phyloP scores from a whole-genome alignment of 208 protist species.

The Histomonas meleagridis region DNA sequence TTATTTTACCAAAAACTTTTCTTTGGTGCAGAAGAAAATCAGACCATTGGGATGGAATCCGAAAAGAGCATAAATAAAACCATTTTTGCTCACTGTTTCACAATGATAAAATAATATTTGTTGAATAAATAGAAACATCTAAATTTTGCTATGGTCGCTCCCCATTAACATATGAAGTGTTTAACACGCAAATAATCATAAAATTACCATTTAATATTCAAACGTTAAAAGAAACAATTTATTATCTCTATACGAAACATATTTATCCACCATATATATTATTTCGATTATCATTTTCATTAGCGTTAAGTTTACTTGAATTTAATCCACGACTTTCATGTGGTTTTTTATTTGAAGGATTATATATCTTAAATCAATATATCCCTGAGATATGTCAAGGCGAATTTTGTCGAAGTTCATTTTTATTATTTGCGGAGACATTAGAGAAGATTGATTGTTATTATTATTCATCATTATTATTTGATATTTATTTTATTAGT shows the following conservation, averaged over 20 bases:
- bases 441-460: background rate
- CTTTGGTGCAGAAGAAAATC: background rate
- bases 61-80: background rate
- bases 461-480: background rate
- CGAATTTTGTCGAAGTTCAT: background rate
- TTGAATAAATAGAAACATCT: no score
- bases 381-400: background rate
- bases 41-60: slow-evolving; percentile 15
- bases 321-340: background rate
- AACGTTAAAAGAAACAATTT: background rate
- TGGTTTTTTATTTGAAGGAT: background rate
- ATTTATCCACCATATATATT: background rate
- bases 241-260: background rate
- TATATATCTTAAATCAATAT: background rate
- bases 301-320: background rate
- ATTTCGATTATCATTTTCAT: background rate
- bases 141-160: background rate
- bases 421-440: background rate
- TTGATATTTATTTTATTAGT: background rate
- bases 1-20: background rate
- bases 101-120: no score
- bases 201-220: background rate
- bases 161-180: background rate
- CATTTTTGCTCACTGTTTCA: slow-evolving; percentile 5
- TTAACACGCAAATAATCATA: no score